Percentiles rank a stretch among this genome's conserved stretches.
phyloP scores from a whole-genome alignment of 345 rosid species.

The Euphorbia lathyris region DNA sequence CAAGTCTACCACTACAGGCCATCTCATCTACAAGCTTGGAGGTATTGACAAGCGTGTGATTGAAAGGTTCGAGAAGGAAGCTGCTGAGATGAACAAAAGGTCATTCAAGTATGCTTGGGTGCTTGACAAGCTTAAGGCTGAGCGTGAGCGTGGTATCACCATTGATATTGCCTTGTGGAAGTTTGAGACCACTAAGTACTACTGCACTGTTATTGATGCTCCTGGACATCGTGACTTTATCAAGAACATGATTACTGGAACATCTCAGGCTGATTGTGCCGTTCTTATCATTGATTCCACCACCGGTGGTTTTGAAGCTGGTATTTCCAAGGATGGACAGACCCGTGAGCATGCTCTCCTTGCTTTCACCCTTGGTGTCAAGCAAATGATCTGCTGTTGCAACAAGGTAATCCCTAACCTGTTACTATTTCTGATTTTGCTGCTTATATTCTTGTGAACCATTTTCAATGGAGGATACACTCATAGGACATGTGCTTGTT shows the following conservation, averaged over 20 bases:
- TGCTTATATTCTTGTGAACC: slow-evolving; percentile 27
- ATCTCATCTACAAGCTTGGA: slow-evolving; percentile 80
- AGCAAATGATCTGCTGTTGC: slow-evolving; percentile 75
- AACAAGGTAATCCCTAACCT: slow-evolving; percentile 46
- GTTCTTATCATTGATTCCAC: slow-evolving; percentile 77
- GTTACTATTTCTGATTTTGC: not conserved
- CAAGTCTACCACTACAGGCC: slow-evolving; percentile 80
- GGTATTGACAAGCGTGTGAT: slow-evolving; percentile 90
- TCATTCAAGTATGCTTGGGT: slow-evolving; percentile 92
- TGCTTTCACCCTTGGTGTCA: slow-evolving; percentile 66
- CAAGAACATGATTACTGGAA: slow-evolving; percentile 85
- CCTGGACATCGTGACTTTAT: slow-evolving; percentile 83
- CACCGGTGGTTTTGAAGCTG: slow-evolving; percentile 83
- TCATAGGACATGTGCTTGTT: not conserved
- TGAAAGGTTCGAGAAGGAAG: slow-evolving; percentile 84
- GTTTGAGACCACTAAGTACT: slow-evolving; percentile 76
- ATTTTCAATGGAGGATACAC: slow-evolving; percentile 13
- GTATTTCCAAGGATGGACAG: slow-evolving; percentile 80
- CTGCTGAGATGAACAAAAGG: slow-evolving; percentile 92
- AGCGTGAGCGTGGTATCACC: slow-evolving; percentile 86
- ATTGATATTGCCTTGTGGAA: slow-evolving; percentile 85
- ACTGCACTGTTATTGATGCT: slow-evolving; percentile 81
- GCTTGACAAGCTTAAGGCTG: slow-evolving; percentile 80
- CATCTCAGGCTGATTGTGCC: slow-evolving; percentile 84
- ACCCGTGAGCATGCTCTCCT: slow-evolving; percentile 69